These are phyloP conservation scores for Lepidium africanum DNA, from an alignment of 345 rosid species.

Conservation along the genomic window DNA sequence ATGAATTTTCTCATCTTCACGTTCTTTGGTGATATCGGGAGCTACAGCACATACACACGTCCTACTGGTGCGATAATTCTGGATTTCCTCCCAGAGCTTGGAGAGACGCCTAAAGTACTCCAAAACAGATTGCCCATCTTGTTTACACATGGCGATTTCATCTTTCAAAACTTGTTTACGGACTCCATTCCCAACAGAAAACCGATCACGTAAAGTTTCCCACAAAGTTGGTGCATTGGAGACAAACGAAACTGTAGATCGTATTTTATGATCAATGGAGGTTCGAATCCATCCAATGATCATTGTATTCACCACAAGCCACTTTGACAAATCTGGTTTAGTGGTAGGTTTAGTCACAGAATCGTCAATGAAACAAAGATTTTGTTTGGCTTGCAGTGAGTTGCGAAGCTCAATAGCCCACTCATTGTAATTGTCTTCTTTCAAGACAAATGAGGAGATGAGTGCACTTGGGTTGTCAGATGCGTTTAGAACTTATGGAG, in stretches of 20 bases:
- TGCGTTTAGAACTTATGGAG: no score
- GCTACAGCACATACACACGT: background rate
- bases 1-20: no score
- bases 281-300: background rate
- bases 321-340: background rate
- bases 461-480: no score
- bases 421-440: background rate
- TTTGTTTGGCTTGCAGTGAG: background rate
- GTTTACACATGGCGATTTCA: background rate
- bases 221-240: background rate
- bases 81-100: background rate
- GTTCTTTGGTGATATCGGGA: background rate
- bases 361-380: background rate
- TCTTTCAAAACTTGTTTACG: background rate
- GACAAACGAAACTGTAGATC: background rate
- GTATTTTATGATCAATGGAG: no score
- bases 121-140: background rate
- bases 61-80: background rate
- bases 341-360: background rate
- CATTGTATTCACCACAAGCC: background rate
- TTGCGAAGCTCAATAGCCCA: background rate
- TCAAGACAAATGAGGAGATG: no score
- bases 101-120: background rate
- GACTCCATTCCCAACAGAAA: background rate
- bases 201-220: background rate